phyloP scores from a whole-genome alignment of 345 rosid species.

The Dipteronia dyeriana region DNA sequence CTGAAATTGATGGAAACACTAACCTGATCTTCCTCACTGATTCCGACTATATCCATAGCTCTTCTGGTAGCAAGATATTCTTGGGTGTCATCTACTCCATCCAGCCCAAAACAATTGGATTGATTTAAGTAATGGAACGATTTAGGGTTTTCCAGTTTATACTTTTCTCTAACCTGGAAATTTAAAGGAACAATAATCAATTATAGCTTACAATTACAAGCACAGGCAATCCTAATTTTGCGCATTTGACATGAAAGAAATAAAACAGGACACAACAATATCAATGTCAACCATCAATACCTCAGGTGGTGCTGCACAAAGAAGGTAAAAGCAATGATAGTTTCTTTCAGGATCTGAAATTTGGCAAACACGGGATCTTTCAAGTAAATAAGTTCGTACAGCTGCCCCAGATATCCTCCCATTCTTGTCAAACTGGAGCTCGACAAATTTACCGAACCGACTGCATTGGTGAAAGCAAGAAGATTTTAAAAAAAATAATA shows the following conservation, averaged over 20 bases:
- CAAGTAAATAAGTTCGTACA: conserved; percentile 90
- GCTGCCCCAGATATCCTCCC: conserved; percentile 99
- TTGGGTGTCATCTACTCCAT: conserved; percentile 84
- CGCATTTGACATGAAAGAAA: conserved; percentile 14
- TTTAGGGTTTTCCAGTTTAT: conserved; percentile 69
- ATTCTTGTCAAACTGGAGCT: conserved; percentile 95
- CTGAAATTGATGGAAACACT: conserved; percentile 30
- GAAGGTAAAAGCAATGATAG: conserved; percentile 95
- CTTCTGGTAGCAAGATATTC: conserved; percentile 97
- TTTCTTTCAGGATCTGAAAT: conserved; percentile 97
- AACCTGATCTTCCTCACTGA: conserved; percentile 97
- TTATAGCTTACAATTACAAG: conserved; percentile 17
- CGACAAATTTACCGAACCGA: conserved; percentile 99
- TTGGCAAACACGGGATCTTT: conserved; percentile 99
- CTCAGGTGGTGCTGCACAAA: conserved; percentile 97
- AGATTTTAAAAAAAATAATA: conserved; percentile 15
- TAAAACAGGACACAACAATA: conserved; percentile 15
- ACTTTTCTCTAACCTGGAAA: conserved; percentile 77
- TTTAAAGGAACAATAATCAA: conserved; percentile 22
- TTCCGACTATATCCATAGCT: conserved; percentile 99
- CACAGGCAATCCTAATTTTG: neutral
- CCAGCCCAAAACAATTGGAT: conserved; percentile 74
- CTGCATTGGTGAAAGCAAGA: conserved; percentile 45
- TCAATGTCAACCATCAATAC: conserved; percentile 40
- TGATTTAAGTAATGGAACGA: conserved; percentile 90